Conservation (phyloP, 805 yeast genomes). For the Candida taoyuanica region DNA sequence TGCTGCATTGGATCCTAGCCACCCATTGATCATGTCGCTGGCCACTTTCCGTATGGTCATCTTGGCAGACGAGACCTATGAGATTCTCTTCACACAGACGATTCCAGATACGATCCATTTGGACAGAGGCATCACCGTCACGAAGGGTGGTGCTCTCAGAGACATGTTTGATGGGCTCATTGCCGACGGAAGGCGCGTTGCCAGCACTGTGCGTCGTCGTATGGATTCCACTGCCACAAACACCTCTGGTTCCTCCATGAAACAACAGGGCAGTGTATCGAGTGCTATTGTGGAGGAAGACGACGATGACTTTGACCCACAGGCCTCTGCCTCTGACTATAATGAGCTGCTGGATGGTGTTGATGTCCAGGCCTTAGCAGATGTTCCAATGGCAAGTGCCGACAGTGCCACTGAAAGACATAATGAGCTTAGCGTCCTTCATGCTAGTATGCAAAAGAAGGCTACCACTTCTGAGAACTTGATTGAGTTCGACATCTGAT, state of each 20-base stretch:
- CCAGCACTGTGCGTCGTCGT: conserved; percentile 80
- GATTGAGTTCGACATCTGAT: conserved; percentile 38
- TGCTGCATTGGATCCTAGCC: conserved; percentile 76
- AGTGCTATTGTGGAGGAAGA: conserved; percentile 13
- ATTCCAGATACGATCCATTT: conserved; percentile 66
- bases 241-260: conserved; percentile 7
- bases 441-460: conserved; percentile 20
- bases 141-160: conserved; percentile 56
- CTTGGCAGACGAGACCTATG: conserved; percentile 90
- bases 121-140: conserved; percentile 43
- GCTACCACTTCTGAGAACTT: conserved; percentile 25
- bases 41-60: conserved; percentile 94
- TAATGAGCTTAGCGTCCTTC: conserved; percentile 29
- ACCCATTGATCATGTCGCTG: conserved; percentile 68
- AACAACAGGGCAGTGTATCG: conserved; percentile 6
- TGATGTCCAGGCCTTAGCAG: conserved; percentile 41
- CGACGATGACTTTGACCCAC: conserved; percentile 44
- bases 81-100: conserved; percentile 70
- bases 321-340: conserved; percentile 36
- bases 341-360: conserved; percentile 46
- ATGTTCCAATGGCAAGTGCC: conserved; percentile 22
- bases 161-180: conserved; percentile 88
- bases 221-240: conserved; percentile 65
- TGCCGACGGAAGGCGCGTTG: conserved; percentile 91
- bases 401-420: conserved; percentile 13